Percentiles rank a stretch among this genome's conserved stretches.
These are phyloP conservation scores for Bisporella sp. DNA, from an alignment of 2,329 filamentous ascomycete genomes.

Conservation along the genomic window DNA sequence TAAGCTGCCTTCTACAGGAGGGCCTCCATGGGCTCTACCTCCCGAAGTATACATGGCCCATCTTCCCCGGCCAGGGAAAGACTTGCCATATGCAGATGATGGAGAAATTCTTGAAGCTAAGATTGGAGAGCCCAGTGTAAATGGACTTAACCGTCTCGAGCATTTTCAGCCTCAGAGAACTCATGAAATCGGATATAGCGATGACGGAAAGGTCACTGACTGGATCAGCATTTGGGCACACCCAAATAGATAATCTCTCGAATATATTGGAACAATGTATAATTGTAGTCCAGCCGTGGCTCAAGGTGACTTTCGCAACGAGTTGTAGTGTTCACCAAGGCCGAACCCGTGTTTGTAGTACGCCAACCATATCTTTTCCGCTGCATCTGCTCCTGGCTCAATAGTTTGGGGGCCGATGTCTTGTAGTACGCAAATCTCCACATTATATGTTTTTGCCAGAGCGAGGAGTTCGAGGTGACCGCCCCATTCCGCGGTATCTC, in stretches of 20 bases:
- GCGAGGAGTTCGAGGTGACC: constrained; percentile 87
- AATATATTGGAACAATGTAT: no score
- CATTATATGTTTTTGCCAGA: constrained; percentile 70
- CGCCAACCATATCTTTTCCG: constrained; percentile 71
- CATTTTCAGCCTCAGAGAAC: constrained; percentile 45
- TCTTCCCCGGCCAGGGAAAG: constrained; percentile 61
- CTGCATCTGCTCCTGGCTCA: constrained; percentile 38
- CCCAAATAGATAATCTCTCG: constrained; percentile 6
- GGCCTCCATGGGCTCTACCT: constrained; percentile 67
- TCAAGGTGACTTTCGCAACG: constrained; percentile 46
- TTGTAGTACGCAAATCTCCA: constrained; percentile 80
- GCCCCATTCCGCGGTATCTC: constrained; percentile 91
- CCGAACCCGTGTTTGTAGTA: constrained; percentile 95
- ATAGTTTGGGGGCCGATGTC: constrained; percentile 77
- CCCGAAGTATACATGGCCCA: constrained; percentile 66
- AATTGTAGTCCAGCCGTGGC: neutral
- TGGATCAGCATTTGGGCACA: constrained; percentile 48
- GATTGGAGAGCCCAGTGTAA: constrained; percentile 34
- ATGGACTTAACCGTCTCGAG: constrained; percentile 35
- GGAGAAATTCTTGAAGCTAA: constrained; percentile 42
- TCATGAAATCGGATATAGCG: constrained; percentile 38
- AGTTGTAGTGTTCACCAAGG: constrained; percentile 96
- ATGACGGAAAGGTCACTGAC: constrained; percentile 41
- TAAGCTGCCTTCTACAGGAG: constrained; percentile 57
- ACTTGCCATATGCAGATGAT: constrained; percentile 52